A percentile compares a stretch with the other conserved stretches of the same genome.
Conservation (phyloP, 768 basidiomycete genomes). For the Boletus bicolor region DNA sequence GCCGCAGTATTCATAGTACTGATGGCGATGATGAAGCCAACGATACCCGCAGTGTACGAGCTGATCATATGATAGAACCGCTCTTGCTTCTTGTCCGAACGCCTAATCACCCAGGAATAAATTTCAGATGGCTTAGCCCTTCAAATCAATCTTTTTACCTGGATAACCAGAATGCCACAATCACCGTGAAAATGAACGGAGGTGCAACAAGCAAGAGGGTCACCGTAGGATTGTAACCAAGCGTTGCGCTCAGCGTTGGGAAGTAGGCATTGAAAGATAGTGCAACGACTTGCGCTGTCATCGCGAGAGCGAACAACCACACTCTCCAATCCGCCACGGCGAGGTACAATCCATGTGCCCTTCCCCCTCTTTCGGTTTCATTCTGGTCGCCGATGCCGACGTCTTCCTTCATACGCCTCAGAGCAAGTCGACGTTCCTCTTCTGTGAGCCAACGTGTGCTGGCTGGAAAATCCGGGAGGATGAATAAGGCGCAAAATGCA, state of each 20-base stretch:
- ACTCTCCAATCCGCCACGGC: conserved; percentile 79
- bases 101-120: conserved; percentile 34
- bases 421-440: conserved; percentile 45
- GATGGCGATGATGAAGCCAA: conserved; percentile 67
- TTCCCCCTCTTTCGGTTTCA: conserved; percentile 41
- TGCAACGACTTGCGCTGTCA: conserved; percentile 37
- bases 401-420: conserved; percentile 62
- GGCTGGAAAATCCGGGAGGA: conserved; percentile 49
- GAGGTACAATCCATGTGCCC: conserved; percentile 46
- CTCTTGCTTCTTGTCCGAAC: conserved; percentile 68
- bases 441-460: conserved; percentile 37
- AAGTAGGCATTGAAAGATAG: conserved; percentile 81
- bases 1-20: conserved; percentile 60
- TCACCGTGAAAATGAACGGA: conserved; percentile 61
- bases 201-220: conserved; percentile 76
- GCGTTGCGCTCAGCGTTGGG: conserved; percentile 69
- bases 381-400: conserved; percentile 54
- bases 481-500: conserved; percentile 42
- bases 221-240: conserved; percentile 61
- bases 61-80: conserved; percentile 66
- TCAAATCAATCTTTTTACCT: conserved; percentile 33
- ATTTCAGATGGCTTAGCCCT: not conserved
- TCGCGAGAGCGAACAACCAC: conserved; percentile 68
- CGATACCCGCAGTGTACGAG: conserved; percentile 53
- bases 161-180: conserved; percentile 51